phyloP scores from a whole-genome alignment of 306 rosid genomes.

The Comarum palustre region DNA sequence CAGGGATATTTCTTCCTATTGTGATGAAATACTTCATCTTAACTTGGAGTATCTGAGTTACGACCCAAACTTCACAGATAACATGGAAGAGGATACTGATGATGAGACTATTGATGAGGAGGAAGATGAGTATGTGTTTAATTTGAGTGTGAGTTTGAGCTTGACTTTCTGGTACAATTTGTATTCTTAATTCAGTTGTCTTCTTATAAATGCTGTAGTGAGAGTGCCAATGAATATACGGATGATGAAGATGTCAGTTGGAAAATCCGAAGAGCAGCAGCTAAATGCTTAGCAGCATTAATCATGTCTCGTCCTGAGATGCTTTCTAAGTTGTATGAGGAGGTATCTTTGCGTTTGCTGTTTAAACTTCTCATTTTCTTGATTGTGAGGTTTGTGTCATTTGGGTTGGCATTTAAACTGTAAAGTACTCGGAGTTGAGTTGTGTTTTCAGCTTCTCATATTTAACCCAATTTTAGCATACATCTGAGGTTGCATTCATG shows the following conservation, averaged over 20 bases:
- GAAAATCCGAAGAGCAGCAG: conserved; percentile 99
- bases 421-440: neutral
- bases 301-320: conserved; percentile 95
- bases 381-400: neutral
- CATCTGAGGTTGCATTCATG: neutral
- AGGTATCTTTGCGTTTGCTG: conserved; percentile 49
- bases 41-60: conserved; percentile 84
- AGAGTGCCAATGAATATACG: conserved; percentile 95
- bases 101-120: conserved; percentile 88
- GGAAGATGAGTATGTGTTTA: conserved; percentile 82
- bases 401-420: neutral
- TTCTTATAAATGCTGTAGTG: conserved; percentile 51
- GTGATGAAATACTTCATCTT: conserved; percentile 85
- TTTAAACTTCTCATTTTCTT: neutral
- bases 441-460: neutral
- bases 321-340: conserved; percentile 84
- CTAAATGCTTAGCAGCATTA: conserved; percentile 95
- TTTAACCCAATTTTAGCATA: neutral
- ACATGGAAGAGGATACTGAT: conserved; percentile 98
- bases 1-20: conserved; percentile 77
- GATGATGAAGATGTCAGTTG: conserved; percentile 99
- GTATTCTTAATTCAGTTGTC: conserved; percentile 19
- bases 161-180: conserved; percentile 15
- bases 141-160: conserved; percentile 23
- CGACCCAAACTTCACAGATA: conserved; percentile 97